Base-by-base conservation (phyloP, 1,284 basidiomycete genomes). In the Sphagnurus paluster region DNA sequence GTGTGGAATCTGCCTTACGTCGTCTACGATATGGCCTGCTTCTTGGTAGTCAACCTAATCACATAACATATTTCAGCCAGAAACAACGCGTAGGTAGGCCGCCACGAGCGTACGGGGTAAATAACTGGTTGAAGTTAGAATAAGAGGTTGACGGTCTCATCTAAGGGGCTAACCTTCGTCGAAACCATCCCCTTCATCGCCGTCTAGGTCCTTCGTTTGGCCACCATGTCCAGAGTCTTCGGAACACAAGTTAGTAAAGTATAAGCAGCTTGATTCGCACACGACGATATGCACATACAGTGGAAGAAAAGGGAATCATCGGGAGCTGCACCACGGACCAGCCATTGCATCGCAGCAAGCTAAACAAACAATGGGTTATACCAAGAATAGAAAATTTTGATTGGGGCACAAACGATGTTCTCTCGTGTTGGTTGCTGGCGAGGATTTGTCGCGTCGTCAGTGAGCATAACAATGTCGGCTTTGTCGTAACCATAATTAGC, bases 271-370 rank as follows among this genome's bases (percentile, higher is more conserved):
- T 11, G 30, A 24, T 32, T 39, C n/a, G n/a, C n/a, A n/a, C n/a
- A n/a, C n/a, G 25, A 38, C 13, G 6, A 24, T 19, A 24, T 21
- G 14, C 19, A 62, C 83, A 47, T 55, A 90, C 90, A 96, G 60
- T 95, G 93, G 77, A 96, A 93, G 75, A 96, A 95, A 29, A 96
- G 71, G 0, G 92, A 85, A 59, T 96, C 93, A 56, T 95, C 86
- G 2, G 90, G 84, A 37, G 72, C 67, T 11, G 93, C 93, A 54
- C 76, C 85, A 7, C 67, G 68, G 10, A 94, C 90, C n/a, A 97
- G 79, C 93, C 94, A 97, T 53, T 83, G 77, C 90, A 95, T 94
- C 1, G 85, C 93, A 46, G 72, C 65, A 9, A 91, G 58, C 87
- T 89, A 30, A 11, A 13, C 2, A 17, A 19, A 34, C n/a, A 36